Evolutionary conservation across 202 grass and related monocot genomes (phyloP), one percentile per base, ranked within the genome.

Genomic region (Panicum hallii): DNA sequence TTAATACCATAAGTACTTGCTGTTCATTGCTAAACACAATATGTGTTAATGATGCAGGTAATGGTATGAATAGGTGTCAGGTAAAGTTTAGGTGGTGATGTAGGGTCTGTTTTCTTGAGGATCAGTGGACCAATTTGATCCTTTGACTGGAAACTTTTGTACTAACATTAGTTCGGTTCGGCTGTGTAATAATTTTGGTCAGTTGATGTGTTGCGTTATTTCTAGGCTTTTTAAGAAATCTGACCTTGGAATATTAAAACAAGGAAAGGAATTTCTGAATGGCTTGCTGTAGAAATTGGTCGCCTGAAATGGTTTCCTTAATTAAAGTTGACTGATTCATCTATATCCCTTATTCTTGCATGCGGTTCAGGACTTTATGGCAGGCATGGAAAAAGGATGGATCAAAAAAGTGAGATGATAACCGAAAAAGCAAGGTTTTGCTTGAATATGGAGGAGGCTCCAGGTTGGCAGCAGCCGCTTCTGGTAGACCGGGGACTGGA

Each of bases 1-100:
- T 61, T 38, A 69, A 17, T 67, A 12, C 44, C 15, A 46, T 63
- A 57, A n/a, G 41, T 65, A 77, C 34, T 46, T 41, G 19, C 46
- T n/a, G 26, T 69, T 71, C 11, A 41, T 61, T 48, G 40, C 26
- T 82, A 28, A 76, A 22, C 6, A 30, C 8, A 63, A 20, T 82
- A 15, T 56, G 50, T 81, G 52, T 36, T 77, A 65, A 38, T 72
- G 40, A 58, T 77, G 79, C 65, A 86, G 78, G 72, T 5, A 57
- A 72, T n/a, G 4, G 41, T 67, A 20, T 14, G 58, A 83, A 47
- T 65, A 49, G 48, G 66, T 84, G 57, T 14, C 81, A 43, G 28
- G 50, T 84, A 43, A 69, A 76, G 53, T 46, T 85, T 63, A 75
- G 22, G 12, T 46, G 61, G n/a, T 73, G 75, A 22, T 15, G 19